Percentiles rank a stretch among this genome's conserved stretches.
phyloP scores from a whole-genome alignment of 306 rosid species.

The Spatholobus suberectus region DNA sequence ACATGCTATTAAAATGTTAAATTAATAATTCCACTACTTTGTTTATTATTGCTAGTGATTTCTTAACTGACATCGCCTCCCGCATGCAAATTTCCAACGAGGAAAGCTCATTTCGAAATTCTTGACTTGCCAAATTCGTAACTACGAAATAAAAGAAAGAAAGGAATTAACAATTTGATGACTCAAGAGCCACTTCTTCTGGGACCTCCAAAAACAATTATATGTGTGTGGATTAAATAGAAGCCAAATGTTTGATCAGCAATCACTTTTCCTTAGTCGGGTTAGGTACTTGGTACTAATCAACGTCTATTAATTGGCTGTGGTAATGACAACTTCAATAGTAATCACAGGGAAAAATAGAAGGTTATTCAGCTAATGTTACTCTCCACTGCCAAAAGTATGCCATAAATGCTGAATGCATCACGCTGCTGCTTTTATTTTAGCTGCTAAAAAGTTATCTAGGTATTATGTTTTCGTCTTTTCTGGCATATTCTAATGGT shows the following conservation, averaged over 20 bases:
- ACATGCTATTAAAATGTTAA: background rate
- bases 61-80: background rate
- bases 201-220: slow-evolving; percentile 39
- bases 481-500: slow-evolving; percentile 38
- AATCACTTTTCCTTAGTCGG: slow-evolving; percentile 38
- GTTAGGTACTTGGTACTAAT: slow-evolving; percentile 52
- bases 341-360: background rate
- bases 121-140: slow-evolving; percentile 31
- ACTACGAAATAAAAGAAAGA: slow-evolving; percentile 5
- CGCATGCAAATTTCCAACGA: background rate
- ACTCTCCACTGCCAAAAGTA: background rate
- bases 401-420: slow-evolving; percentile 28
- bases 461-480: slow-evolving; percentile 28
- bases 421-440: slow-evolving; percentile 11
- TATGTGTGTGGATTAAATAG: slow-evolving; percentile 42
- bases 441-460: slow-evolving; percentile 20
- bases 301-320: slow-evolving; percentile 12
- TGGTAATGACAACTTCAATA: slow-evolving; percentile 35
- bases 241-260: slow-evolving; percentile 45
- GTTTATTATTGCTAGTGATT: background rate
- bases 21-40: background rate
- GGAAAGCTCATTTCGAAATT: slow-evolving; percentile 16
- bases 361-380: slow-evolving; percentile 21
- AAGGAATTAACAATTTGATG: slow-evolving; percentile 53
- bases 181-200: slow-evolving; percentile 63